Evolutionary conservation across 2,329 filamentous ascomycete genomes (phyloP), one percentile per base, ranked within the genome.

Genomic region (Aspergillus quadrilineatus): DNA sequence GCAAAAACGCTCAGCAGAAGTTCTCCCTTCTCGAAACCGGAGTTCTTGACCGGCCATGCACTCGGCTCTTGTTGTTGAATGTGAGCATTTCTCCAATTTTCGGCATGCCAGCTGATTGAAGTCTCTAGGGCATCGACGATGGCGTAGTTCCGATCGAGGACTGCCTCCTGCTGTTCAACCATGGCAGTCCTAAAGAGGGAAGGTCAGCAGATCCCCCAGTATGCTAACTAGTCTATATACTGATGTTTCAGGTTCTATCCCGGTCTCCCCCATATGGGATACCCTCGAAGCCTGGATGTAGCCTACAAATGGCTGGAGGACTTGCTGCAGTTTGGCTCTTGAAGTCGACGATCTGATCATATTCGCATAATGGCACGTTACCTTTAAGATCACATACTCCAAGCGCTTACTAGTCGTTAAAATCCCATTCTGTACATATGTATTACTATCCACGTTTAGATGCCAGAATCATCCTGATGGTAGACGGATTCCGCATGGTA

Each of bases 131-230:
- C 7, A 83, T 80, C 3, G 75, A 80, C 53, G 86, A 89, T 62
- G 85, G 85, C 0, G 71, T 88, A 44, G 87, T 87, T 78, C 86
- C 86, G 0, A 86, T 89, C 56, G 86, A 89, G 65, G 86, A 89
- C 65, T 85, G 79, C 12, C 81, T 86, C 73, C 72, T 89, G 50
- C 73, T 88, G 53, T 82, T 87, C 62, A 84, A 87, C 68, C 80
- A 87, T 62, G 86, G 86, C 2, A 79, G 77, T 32, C 84, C 84
- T 10, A 89, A 89, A 73, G 85, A 88, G 71, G 84, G 79, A 9
- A 78, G 85, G 48, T 86, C 48, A 6, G 58, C 10, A 15, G 4
- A 9, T 46, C 2, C 34, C 9, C 3, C 10, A 3, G 3, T n/a
- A 22, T 22, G 3, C 22, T 22, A 22, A 22, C 22, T 22, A 22